Base-by-base conservation (phyloP, 2,329 filamentous ascomycete genomes). In the Penicillium sp. region DNA sequence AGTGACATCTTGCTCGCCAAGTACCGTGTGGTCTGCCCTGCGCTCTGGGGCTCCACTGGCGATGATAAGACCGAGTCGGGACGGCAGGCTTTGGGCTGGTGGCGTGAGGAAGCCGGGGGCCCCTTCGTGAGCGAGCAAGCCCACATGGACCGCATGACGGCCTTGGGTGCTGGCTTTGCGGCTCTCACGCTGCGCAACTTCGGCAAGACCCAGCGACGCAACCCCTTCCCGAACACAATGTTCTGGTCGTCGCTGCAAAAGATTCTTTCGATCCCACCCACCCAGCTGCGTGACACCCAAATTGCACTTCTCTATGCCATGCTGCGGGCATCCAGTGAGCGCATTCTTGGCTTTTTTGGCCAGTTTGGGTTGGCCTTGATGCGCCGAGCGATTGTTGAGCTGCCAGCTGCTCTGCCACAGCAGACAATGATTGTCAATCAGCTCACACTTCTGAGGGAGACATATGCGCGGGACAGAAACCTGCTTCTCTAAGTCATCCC, bases 1-100 rank as follows among this genome's bases (percentile, higher is more conserved):
- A 84, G 89, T 45, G 88, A 94, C 63, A 87, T 97, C 50, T 76
- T 97, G 28, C 84, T 95, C 61, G 85, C 90, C 46, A 96, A 97
- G 67, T 86, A 88, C 61, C 83, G 90, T 50, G 76, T 86, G 12
- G 76, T 81, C 3, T 95, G 89, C 60, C 91, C 93, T 0, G 84
- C 90, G 1, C 74, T 98, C 0, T 97, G 94, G 65, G 91, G 91
- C 13, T 81, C 90, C 55, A 78, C 81, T 38, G 90, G 88, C 25
- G 82, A 76, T 52, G 88, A 95, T 65, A 83, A 77, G 52, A 94
- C 84, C 0, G 78, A 82, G 39, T 74, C 75, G 9, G 89, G 88
- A 1, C 79, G 84, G 9, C 57, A 69, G 13, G 77, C 79, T n/a
- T 69, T 95, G 2, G 89, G 88, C 0, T 95, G 89, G 88, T 79